phyloP scores from a whole-genome alignment of 2,329 filamentous ascomycete species.

The Cladosporium sp. region DNA sequence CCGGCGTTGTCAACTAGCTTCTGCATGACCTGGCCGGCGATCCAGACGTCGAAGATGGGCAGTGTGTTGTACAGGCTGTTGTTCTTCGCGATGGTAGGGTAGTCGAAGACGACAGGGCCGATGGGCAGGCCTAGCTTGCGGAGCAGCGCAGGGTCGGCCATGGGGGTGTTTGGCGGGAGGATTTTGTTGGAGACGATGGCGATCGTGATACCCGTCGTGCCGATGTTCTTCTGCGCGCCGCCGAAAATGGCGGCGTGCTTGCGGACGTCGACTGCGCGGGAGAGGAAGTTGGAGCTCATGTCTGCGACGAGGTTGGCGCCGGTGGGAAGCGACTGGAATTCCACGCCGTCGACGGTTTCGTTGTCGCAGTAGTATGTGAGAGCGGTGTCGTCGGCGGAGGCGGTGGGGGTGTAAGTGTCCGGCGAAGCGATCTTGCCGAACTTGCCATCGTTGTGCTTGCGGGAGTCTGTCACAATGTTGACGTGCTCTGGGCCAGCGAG shows the following conservation, averaged over 20 bases:
- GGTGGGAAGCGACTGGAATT: slow-evolving; percentile 75
- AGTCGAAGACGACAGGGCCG: slow-evolving; percentile 77
- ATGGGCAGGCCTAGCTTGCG: slow-evolving; percentile 74
- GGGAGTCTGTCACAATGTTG: slow-evolving; percentile 72
- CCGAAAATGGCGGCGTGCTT: slow-evolving; percentile 86
- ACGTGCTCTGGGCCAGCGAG: slow-evolving; percentile 76
- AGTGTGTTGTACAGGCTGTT: slow-evolving; percentile 96
- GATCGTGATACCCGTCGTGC: slow-evolving; percentile 81
- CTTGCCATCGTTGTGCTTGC: slow-evolving; percentile 68
- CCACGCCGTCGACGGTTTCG: slow-evolving; percentile 90
- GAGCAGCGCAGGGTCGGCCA: slow-evolving; percentile 69
- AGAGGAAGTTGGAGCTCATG: slow-evolving; percentile 93
- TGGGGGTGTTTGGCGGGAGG: slow-evolving; percentile 65
- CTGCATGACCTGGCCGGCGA: slow-evolving; percentile 85
- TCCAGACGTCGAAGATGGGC: slow-evolving; percentile 90
- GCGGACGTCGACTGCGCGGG: slow-evolving; percentile 70
- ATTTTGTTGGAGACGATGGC: slow-evolving; percentile 80
- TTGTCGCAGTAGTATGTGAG: slow-evolving; percentile 92
- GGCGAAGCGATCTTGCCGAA: slow-evolving; percentile 82
- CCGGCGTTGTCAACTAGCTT: slow-evolving; percentile 57
- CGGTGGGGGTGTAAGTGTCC: slow-evolving; percentile 70
- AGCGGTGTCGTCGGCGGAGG: slow-evolving; percentile 60
- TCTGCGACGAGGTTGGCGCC: slow-evolving; percentile 78
- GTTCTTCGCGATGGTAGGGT: slow-evolving; percentile 84
- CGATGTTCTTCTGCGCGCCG: slow-evolving; percentile 93